These are phyloP conservation scores for Aspergillus versicolor DNA, from an alignment of 2,329 filamentous ascomycete genomes.

Conservation along the genomic window DNA sequence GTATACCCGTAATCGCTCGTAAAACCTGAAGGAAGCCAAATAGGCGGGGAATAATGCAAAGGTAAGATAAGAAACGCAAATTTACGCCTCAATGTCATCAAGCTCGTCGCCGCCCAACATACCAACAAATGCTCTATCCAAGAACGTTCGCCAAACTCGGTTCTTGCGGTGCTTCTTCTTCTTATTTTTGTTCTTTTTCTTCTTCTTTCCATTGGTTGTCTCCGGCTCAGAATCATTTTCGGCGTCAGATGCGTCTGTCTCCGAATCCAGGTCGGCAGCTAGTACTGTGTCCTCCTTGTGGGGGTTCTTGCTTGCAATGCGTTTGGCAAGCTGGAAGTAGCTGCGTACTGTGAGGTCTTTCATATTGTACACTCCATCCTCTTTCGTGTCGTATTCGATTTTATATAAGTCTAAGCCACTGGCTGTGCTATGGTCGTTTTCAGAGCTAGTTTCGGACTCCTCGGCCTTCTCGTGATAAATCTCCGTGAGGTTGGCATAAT, in stretches of 20 bases:
- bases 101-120: slow-evolving; percentile 68
- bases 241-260: slow-evolving; percentile 16
- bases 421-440: slow-evolving; percentile 54
- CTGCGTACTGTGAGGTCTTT: slow-evolving; percentile 81
- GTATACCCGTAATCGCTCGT: background rate
- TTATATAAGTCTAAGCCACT: slow-evolving; percentile 68
- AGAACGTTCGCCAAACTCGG: slow-evolving; percentile 74
- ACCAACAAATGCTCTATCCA: slow-evolving; percentile 75
- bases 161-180: slow-evolving; percentile 45
- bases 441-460: background rate
- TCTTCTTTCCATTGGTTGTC: slow-evolving; percentile 25
- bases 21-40: background rate
- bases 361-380: slow-evolving; percentile 72
- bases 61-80: background rate
- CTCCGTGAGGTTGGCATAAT: slow-evolving; percentile 88
- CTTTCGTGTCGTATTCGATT: slow-evolving; percentile 81
- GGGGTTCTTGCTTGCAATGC: slow-evolving; percentile 60
- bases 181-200: background rate
- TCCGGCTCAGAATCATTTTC: slow-evolving; percentile 1
- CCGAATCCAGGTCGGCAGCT: slow-evolving; percentile 8
- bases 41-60: background rate
- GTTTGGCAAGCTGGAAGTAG: slow-evolving; percentile 74
- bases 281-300: slow-evolving; percentile 23
- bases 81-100: slow-evolving; percentile 30
- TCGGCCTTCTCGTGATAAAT: slow-evolving; percentile 71